A percentile compares a stretch with the other conserved stretches of the same genome.
Evolutionary conservation across 2,329 filamentous ascomycete species (phyloP).

Genomic region (Talaromyces sp.): DNA sequence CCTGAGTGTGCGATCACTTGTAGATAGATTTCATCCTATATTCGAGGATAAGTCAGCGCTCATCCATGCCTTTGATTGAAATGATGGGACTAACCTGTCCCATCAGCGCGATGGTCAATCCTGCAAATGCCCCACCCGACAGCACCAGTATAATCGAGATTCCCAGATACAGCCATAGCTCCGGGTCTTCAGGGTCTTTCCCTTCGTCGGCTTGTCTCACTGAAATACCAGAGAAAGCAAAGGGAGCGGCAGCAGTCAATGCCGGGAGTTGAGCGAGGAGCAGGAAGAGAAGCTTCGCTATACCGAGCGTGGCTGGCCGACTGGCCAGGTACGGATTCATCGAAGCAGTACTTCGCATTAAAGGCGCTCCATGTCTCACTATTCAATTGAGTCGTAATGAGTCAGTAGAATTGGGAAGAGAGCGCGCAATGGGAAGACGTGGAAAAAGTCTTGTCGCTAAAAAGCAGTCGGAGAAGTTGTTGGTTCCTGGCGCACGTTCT

Average conservation of each 20-base stretch:
- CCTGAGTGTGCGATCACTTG: slow-evolving; percentile 88
- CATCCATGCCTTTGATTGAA: no score
- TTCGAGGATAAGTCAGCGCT: not conserved
- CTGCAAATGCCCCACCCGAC: slow-evolving; percentile 87
- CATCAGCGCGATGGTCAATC: slow-evolving; percentile 69
- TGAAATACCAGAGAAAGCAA: slow-evolving; percentile 21
- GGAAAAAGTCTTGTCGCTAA: not conserved
- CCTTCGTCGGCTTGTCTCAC: slow-evolving; percentile 37
- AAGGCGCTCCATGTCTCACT: not conserved
- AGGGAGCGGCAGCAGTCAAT: slow-evolving; percentile 36
- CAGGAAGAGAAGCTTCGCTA: slow-evolving; percentile 42
- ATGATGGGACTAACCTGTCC: slow-evolving; percentile 48
- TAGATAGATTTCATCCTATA: slow-evolving; percentile 88
- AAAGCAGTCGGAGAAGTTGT: no score
- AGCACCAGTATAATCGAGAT: slow-evolving; percentile 79
- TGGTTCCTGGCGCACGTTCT: not conserved
- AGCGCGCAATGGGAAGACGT: not conserved
- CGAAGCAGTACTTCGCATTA: slow-evolving; percentile 7
- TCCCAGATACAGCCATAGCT: slow-evolving; percentile 75
- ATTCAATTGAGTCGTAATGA: not conserved
- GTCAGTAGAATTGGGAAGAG: not conserved
- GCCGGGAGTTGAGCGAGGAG: slow-evolving; percentile 37
- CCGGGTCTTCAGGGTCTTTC: slow-evolving; percentile 57
- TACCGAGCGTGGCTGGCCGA: slow-evolving; percentile 38
- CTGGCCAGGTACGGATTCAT: slow-evolving; percentile 33